Conservation (phyloP, 306 rosid genomes). For the Lathyrus sativus region DNA sequence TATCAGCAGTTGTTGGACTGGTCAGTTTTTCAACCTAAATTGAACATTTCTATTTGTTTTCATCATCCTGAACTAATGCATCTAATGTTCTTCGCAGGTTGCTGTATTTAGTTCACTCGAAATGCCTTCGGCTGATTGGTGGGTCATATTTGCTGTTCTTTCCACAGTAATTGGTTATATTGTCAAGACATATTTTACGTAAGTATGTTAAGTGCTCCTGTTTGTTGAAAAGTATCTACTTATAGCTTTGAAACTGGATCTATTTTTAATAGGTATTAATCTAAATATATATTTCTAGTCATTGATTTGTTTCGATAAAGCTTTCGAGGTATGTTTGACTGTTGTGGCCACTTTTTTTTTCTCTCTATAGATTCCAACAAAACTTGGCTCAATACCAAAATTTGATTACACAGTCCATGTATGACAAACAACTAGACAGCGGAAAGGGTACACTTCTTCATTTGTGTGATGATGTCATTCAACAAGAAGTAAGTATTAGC, state of each 20-base stretch:
- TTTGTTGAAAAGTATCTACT: slow-evolving; percentile 1
- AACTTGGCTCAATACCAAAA: slow-evolving; percentile 86
- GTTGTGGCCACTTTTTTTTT: slow-evolving; percentile 21
- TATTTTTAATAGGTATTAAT: background rate
- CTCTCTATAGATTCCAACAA: slow-evolving; percentile 71
- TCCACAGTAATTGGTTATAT: slow-evolving; percentile 85
- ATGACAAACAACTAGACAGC: slow-evolving; percentile 93
- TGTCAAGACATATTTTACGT: slow-evolving; percentile 97
- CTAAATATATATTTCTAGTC: background rate
- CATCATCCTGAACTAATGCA: slow-evolving; percentile 35
- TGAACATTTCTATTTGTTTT: slow-evolving; percentile 20
- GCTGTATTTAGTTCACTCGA: slow-evolving; percentile 83
- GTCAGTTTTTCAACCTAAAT: slow-evolving; percentile 50
- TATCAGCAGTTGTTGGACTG: slow-evolving; percentile 89
- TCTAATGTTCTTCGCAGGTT: slow-evolving; percentile 56
- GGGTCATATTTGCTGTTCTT: slow-evolving; percentile 80
- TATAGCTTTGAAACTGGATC: slow-evolving; percentile 15
- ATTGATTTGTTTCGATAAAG: too few species aligned
- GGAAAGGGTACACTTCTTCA: slow-evolving; percentile 99
- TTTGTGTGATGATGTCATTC: slow-evolving; percentile 97
- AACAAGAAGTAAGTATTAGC: slow-evolving; percentile 80
- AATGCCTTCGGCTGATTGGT: slow-evolving; percentile 80
- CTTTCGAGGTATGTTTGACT: slow-evolving; percentile 18
- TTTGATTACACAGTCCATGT: slow-evolving; percentile 96
- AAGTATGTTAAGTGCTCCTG: slow-evolving; percentile 36